Evolutionary conservation across 768 basidiomycete genomes (phyloP).

Genomic region (Tulasnella sp.): DNA sequence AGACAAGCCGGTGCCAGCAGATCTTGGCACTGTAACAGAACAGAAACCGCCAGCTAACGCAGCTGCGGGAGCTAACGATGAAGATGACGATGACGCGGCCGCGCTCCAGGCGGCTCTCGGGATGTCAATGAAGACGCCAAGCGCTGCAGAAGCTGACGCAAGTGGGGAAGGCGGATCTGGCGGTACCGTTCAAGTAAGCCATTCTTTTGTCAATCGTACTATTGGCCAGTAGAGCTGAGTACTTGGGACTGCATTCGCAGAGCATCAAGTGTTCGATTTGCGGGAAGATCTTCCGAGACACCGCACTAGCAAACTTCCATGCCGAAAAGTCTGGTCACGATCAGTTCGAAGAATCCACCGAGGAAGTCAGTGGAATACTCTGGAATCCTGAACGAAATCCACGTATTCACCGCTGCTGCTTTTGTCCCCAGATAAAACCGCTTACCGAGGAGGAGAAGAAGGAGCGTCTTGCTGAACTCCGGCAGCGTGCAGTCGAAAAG

Average conservation of each 20-base stretch:
- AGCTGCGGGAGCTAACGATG: slow-evolving; percentile 27
- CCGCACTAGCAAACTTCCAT: slow-evolving; percentile 81
- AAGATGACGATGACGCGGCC: slow-evolving; percentile 60
- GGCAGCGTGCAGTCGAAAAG: slow-evolving; percentile 70
- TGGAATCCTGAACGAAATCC: background rate
- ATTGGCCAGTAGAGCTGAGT: background rate
- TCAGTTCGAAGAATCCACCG: slow-evolving; percentile 89
- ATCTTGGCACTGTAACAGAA: slow-evolving; percentile 34
- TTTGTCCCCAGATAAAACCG: slow-evolving; percentile 59
- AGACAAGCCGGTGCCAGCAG: slow-evolving; percentile 56
- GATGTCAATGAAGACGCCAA: slow-evolving; percentile 28
- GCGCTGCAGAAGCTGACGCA: slow-evolving; percentile 24
- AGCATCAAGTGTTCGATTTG: slow-evolving; percentile 79
- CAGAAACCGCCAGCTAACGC: slow-evolving; percentile 32
- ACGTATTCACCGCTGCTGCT: background rate
- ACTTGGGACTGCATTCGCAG: slow-evolving; percentile 26
- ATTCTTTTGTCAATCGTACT: background rate
- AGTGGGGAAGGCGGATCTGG: slow-evolving; percentile 48
- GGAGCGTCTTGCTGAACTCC: slow-evolving; percentile 65
- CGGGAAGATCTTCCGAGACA: slow-evolving; percentile 76
- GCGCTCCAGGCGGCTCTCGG: slow-evolving; percentile 42
- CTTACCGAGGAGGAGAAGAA: slow-evolving; percentile 91
- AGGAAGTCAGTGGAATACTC: slow-evolving; percentile 49
- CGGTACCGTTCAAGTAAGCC: background rate
- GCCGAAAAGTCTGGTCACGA: slow-evolving; percentile 93